These are phyloP conservation scores for Penicillium sp. DNA, from an alignment of 2,329 filamentous ascomycete species.

Conservation along the genomic window DNA sequence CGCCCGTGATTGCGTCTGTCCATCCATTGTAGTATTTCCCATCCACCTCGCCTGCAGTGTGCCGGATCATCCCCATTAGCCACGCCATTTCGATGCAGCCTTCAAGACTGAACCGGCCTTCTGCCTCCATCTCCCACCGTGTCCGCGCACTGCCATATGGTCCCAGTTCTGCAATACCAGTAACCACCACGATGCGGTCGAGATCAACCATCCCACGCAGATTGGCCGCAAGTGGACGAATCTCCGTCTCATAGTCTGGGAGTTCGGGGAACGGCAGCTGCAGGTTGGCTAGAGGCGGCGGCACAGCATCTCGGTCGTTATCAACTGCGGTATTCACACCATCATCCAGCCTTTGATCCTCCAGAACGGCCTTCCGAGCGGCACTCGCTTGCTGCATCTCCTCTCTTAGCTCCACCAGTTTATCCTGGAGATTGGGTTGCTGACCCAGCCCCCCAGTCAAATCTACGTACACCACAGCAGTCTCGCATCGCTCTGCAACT, in stretches of 20 bases:
- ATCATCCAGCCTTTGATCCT: neutral
- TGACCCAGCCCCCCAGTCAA: constrained; percentile 87
- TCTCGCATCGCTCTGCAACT: constrained; percentile 91
- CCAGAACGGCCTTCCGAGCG: constrained; percentile 48
- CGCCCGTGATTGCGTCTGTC: constrained; percentile 57
- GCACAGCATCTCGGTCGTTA: neutral
- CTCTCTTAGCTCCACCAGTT: constrained; percentile 93
- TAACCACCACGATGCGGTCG: constrained; percentile 95
- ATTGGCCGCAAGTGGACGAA: neutral
- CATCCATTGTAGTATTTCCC: neutral
- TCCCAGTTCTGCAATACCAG: constrained; percentile 75
- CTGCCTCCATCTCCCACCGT: constrained; percentile 98
- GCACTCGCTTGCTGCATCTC: constrained; percentile 78
- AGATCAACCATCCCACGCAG: constrained; percentile 90
- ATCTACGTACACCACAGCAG: constrained; percentile 92
- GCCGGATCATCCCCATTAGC: constrained; percentile 99
- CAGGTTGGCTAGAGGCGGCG: neutral
- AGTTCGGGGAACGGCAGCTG: neutral
- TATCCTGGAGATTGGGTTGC: neutral
- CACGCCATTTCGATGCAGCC: constrained; percentile 99
- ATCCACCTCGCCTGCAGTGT: constrained; percentile 35
- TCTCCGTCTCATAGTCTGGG: neutral
- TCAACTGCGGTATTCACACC: neutral
- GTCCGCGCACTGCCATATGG: constrained; percentile 98
- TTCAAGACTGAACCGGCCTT: constrained; percentile 93